Percentiles rank a stretch among this genome's conserved stretches.
These are phyloP conservation scores for Phytophthora tentaculata DNA, from an alignment of 352 stramenopile genomes.

Conservation along the genomic window DNA sequence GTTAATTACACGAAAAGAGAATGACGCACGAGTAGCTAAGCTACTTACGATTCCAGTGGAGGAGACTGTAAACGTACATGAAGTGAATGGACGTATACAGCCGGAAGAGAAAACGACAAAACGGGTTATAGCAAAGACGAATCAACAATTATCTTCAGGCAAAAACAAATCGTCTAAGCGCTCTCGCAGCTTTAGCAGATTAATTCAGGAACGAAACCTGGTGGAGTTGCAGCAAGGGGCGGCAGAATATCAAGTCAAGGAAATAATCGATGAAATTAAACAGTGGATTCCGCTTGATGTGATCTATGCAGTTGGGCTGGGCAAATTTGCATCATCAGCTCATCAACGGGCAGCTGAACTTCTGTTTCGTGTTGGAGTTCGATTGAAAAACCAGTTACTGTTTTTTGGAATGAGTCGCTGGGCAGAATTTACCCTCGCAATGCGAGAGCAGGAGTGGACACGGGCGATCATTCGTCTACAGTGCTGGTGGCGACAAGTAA, in stretches of 20 bases:
- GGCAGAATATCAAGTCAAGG: conserved; percentile 45
- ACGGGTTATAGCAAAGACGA: not conserved
- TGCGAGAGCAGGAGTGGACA: conserved; percentile 22
- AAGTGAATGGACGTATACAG: conserved; percentile 1
- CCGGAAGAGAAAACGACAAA: conserved; percentile 9
- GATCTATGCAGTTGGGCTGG: conserved; percentile 64
- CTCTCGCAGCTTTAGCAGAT: conserved; percentile 24
- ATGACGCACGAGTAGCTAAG: not conserved
- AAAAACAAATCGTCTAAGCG: conserved; percentile 5
- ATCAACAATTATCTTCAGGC: not conserved
- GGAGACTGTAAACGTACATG: not conserved
- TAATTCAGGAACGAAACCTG: conserved; percentile 12
- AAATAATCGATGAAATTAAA: conserved; percentile 57
- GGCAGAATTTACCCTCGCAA: conserved; percentile 34
- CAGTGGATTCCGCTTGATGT: conserved; percentile 69
- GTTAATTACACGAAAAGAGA: conserved; percentile 7
- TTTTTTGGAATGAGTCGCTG: conserved; percentile 53
- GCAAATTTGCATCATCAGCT: conserved; percentile 65
- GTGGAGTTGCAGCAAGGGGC: conserved; percentile 23
- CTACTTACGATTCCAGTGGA: not conserved
- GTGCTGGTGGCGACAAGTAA: conserved; percentile 69
- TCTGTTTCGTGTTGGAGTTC: conserved; percentile 50
- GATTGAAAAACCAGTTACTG: conserved; percentile 50
- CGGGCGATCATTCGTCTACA: conserved; percentile 38
- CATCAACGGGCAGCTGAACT: conserved; percentile 62